phyloP scores from a whole-genome alignment of 495 filamentous ascomycete genomes.

The Penicillium canescens region DNA sequence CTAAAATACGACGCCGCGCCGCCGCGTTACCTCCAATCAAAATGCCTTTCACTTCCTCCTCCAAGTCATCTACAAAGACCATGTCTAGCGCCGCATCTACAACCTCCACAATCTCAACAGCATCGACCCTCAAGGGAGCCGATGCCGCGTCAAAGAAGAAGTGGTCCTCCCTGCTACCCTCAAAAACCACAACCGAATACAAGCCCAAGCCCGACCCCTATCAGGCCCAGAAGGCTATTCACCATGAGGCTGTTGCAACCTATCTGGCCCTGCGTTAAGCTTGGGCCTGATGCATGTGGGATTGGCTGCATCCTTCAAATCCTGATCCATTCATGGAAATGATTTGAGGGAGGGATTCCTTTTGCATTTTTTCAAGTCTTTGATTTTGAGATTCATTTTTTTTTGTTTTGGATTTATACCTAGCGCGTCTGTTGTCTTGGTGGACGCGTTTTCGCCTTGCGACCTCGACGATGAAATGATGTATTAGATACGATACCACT shows the following conservation, averaged over 20 bases:
- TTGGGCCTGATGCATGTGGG: neutral
- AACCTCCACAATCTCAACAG: constrained; percentile 27
- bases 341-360: no score
- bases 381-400: neutral
- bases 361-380: no score
- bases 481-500: constrained; percentile 4
- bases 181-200: constrained; percentile 10
- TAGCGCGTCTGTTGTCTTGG: neutral
- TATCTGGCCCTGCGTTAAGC: constrained; percentile 31
- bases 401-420: neutral
- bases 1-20: neutral
- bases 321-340: no score
- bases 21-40: neutral
- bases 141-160: constrained; percentile 20
- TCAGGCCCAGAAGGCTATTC: constrained; percentile 16
- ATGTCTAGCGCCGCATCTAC: constrained; percentile 25
- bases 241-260: constrained; percentile 32
- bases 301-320: no score
- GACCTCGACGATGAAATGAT: constrained; percentile 20
- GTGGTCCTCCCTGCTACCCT: constrained; percentile 23
- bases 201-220: constrained; percentile 3
- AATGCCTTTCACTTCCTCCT: constrained; percentile 15
- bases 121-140: constrained; percentile 29
- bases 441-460: neutral
- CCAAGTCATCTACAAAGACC: constrained; percentile 18